Conservation (phyloP, 164 flowering plant genomes). For the Macadamia tetraphylla region DNA sequence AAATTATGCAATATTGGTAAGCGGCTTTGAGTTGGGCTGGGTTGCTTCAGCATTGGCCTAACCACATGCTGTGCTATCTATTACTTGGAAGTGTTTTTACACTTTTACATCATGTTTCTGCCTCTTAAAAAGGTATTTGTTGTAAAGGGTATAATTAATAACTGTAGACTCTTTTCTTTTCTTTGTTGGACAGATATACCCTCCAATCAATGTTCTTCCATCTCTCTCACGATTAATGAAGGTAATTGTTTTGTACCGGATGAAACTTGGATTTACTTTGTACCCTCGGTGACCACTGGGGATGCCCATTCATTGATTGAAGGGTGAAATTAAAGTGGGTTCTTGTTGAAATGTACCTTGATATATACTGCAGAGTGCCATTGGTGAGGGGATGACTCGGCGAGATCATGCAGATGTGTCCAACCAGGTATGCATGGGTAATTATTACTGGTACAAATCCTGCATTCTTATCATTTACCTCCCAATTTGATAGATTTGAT, state of each 20-base stretch:
- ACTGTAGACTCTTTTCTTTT: slow-evolving; percentile 1
- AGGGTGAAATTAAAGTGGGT: not conserved
- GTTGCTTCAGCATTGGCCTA: not conserved
- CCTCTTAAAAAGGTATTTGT: not conserved
- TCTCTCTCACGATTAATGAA: slow-evolving; percentile 97
- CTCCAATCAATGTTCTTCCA: slow-evolving; percentile 98
- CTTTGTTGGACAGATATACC: slow-evolving; percentile 65
- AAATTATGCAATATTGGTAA: no score
- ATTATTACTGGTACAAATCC: no score
- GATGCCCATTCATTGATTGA: not conserved
- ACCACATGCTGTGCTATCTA: not conserved
- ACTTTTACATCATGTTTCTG: not conserved
- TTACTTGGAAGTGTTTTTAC: not conserved
- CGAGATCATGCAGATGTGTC: slow-evolving; percentile 96
- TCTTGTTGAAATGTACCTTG: not conserved
- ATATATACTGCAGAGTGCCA: slow-evolving; percentile 72
- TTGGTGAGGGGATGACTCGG: slow-evolving; percentile 98
- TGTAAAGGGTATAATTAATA: not conserved
- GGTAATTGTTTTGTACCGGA: slow-evolving; percentile 32
- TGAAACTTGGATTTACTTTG: not conserved
- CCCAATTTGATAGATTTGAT: not conserved
- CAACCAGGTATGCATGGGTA: slow-evolving; percentile 59
- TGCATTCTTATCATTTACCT: not conserved
- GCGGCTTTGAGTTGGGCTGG: not conserved
- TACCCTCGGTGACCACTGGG: not conserved